Evolutionary conservation across 768 basidiomycete species (phyloP), one percentile per base, ranked within the genome.

Genomic region (Russula griseocarnosa): DNA sequence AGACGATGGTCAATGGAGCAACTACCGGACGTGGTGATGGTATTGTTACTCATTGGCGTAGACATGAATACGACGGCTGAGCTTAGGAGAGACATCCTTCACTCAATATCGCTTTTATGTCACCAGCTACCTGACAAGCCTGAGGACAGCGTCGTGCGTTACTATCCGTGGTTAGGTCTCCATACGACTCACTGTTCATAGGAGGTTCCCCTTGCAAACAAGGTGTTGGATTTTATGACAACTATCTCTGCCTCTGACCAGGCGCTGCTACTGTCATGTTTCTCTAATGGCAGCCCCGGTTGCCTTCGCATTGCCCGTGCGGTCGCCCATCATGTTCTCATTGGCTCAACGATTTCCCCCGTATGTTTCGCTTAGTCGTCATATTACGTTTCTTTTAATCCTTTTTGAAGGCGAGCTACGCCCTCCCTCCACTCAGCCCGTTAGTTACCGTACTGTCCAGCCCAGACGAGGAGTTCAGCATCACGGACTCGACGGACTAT

Each of bases 251-350:
- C 83, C 11, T 66, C 76, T 55, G 84, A 85, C 67, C 83, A 85
- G 70, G 76, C 79, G 2, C 75, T 75, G 52, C 67, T 86, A 7
- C 55, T 87, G 20, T 78, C 79, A 4, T 74, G 85, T 55, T 75
- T 91, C 24, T 78, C 79, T 9, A 76, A 76, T 56, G 83, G 83
- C 14, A 79, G 81, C 32, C 77, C 77, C 13, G 78, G 77, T 24
- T 77, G 81, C 42, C 76, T 76, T 55, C 81, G 82, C 16, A 81
- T 91, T 52, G 83, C 85, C 20, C 80, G 82, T 55, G 81, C 79
- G 72, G 72, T 88, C 34, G 85, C 87, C 1, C 77, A 84, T 62
- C 72, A 76, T 3, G 70, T 85, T 40, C 73, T 88, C 28, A 73
- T 73, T 1, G 70, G 75, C 32, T 70, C 72, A 16, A 16, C n/a